Evolutionary conservation across 2,329 filamentous ascomycete species (phyloP).

Genomic region (Pseudopithomyces maydicus): DNA sequence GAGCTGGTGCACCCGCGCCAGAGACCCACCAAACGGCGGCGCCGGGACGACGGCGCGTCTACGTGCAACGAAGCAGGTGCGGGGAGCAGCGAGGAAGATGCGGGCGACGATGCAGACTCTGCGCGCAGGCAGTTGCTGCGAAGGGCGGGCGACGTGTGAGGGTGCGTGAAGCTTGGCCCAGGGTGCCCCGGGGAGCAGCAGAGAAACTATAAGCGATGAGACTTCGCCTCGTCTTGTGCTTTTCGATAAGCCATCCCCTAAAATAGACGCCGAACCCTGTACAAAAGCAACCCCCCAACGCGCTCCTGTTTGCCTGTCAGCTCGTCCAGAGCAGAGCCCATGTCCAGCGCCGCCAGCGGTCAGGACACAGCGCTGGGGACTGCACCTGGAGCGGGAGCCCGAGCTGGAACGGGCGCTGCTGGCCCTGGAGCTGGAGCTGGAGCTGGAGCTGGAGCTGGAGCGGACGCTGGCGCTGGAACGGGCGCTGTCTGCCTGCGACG

Average conservation of each 20-base stretch:
- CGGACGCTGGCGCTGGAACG: background rate
- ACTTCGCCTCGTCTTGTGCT: constrained; percentile 7
- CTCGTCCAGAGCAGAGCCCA: background rate
- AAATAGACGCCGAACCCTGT: constrained; percentile 1
- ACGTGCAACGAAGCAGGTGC: background rate
- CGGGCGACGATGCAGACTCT: background rate
- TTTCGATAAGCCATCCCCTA: constrained; percentile 5
- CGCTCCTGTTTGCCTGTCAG: background rate
- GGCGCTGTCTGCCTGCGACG: background rate
- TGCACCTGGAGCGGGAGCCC: background rate
- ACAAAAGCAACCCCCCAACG: background rate
- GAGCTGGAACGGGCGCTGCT: background rate
- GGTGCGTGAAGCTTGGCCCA: constrained; percentile 10
- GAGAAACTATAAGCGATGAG: constrained; percentile 11
- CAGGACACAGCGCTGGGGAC: background rate
- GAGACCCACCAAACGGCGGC: background rate
- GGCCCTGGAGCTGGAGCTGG: background rate
- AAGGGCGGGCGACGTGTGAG: constrained; percentile 4
- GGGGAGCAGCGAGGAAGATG: background rate
- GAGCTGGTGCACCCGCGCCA: background rate
- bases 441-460: background rate
- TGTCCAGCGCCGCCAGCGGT: background rate
- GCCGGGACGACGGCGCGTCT: background rate
- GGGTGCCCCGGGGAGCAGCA: background rate
- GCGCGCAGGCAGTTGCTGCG: background rate